phyloP scores from a whole-genome alignment of 352 stramenopile species.

The Pythium chondricola region DNA sequence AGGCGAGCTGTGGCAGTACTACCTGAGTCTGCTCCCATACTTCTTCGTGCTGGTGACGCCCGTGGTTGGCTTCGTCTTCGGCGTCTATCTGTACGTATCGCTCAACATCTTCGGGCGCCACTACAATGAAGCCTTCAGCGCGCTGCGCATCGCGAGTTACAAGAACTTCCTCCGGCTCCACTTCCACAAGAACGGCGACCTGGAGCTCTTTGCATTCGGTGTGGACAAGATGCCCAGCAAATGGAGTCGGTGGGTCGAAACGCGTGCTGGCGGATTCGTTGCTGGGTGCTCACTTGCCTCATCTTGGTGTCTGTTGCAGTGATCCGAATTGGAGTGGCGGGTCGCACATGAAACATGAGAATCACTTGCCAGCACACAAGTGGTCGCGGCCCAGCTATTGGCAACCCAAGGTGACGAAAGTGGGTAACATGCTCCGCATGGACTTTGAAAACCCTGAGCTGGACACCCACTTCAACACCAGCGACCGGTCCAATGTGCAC shows the following conservation, averaged over 20 bases:
- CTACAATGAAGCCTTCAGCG: constrained; percentile 89
- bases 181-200: constrained; percentile 61
- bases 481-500: constrained; percentile 76
- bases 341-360: constrained; percentile 42
- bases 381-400: constrained; percentile 77
- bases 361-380: constrained; percentile 57
- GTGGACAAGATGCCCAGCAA: constrained; percentile 88
- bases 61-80: constrained; percentile 75
- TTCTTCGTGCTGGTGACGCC: constrained; percentile 82
- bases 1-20: constrained; percentile 79
- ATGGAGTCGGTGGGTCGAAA: constrained; percentile 56
- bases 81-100: constrained; percentile 77
- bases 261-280: neutral
- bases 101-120: constrained; percentile 83
- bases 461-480: constrained; percentile 65
- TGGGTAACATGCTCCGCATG: constrained; percentile 78
- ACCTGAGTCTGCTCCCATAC: constrained; percentile 81
- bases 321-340: constrained; percentile 75
- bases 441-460: constrained; percentile 81
- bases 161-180: constrained; percentile 87
- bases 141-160: constrained; percentile 83
- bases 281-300: constrained; percentile 1
- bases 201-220: constrained; percentile 78
- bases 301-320: constrained; percentile 22
- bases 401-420: constrained; percentile 74